Percentiles rank a stretch among this genome's conserved stretches.
Conservation (phyloP, 1,284 basidiomycete species). For the Malassezia globosa region DNA sequence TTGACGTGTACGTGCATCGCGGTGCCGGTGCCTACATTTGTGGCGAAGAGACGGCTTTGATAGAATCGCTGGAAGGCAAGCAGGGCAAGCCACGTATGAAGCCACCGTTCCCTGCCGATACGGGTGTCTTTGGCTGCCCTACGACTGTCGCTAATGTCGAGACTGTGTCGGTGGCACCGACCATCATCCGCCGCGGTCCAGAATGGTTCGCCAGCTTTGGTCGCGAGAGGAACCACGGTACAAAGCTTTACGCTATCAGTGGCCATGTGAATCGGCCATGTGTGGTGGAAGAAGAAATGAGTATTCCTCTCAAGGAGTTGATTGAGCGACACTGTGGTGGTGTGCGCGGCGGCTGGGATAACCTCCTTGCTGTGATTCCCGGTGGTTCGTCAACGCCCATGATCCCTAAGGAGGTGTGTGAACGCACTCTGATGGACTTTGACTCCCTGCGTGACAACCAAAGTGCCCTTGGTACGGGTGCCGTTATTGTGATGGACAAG, state of each 20-base stretch:
- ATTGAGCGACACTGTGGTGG: constrained; percentile 95
- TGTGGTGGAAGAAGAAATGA: constrained; percentile 98
- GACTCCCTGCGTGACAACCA: constrained; percentile 92
- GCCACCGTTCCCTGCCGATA: constrained; percentile 98
- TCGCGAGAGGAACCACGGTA: constrained; percentile 82
- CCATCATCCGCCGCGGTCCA: constrained; percentile 80
- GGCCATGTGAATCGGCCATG: constrained; percentile 98
- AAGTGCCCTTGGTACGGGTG: constrained; percentile 88
- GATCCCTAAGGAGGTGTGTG: constrained; percentile 57
- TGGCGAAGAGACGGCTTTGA: constrained; percentile 94
- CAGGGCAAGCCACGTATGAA: constrained; percentile 96
- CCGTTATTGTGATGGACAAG: constrained; percentile 98
- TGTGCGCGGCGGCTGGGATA: constrained; percentile 87
- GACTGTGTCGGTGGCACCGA: constrained; percentile 92
- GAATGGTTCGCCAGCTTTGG: constrained; percentile 92
- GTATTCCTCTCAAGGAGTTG: constrained; percentile 82
- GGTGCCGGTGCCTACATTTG: constrained; percentile 98
- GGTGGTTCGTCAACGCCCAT: constrained; percentile 94
- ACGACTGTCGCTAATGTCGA: constrained; percentile 97
- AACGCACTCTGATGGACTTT: constrained; percentile 67
- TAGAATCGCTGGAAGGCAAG: constrained; percentile 90
- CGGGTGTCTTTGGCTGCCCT: constrained; percentile 90
- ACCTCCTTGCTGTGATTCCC: constrained; percentile 83
- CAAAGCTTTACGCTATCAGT: constrained; percentile 87
- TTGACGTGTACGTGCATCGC: constrained; percentile 93